Base-by-base conservation (phyloP, 2,329 filamentous ascomycete species). In the Fusarium nelsonii region DNA sequence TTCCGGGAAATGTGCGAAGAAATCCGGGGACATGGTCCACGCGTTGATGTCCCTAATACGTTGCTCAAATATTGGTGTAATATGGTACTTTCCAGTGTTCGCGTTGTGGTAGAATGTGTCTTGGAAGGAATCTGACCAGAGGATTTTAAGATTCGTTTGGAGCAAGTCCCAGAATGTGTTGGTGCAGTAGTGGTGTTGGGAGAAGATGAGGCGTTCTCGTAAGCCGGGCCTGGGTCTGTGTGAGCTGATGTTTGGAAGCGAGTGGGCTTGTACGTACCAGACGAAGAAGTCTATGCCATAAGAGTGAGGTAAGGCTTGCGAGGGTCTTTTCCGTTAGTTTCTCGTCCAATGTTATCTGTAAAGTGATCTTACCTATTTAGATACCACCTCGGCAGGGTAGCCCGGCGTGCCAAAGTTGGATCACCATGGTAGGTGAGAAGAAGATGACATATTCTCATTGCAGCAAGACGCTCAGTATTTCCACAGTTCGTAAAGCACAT, bases 211-310 rank as follows among this genome's bases (percentile, higher is more conserved):
- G 4, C 75, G 75, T 30, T 77, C 75, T 14, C 75, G 62, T 1
- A 77, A 20, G 3, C 75, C 75, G 0, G 75, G 75, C 75, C 75
- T 77, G 8, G 10, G 4, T 12, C 14, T 14, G 2, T 9, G 26
- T 68, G 4, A 58, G 52, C 6, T 2, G 10, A 8, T 4, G 15
- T 3, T 14, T 3, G 6, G 1, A 3, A 40, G 0, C 8, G 7
- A 3, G 4, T 6, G 6, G 14, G 30, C 3, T 3, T n/a, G 12
- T 2, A 48, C 69, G 16, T 69, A 75, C 75, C 76, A 77, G 26
- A 75, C 74, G 6, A 77, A 76, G 37, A 75, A 77, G 59, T 77
- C 76, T 10, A 77, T 76, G 2, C 73, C 76, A 26, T 74, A 75
- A 0, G 76, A 73, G 10, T 77, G 76, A 2, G 75, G 66, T 1